These are phyloP conservation scores for Phytophthora cryptogea DNA, from an alignment of 352 stramenopile genomes.

Conservation along the genomic window DNA sequence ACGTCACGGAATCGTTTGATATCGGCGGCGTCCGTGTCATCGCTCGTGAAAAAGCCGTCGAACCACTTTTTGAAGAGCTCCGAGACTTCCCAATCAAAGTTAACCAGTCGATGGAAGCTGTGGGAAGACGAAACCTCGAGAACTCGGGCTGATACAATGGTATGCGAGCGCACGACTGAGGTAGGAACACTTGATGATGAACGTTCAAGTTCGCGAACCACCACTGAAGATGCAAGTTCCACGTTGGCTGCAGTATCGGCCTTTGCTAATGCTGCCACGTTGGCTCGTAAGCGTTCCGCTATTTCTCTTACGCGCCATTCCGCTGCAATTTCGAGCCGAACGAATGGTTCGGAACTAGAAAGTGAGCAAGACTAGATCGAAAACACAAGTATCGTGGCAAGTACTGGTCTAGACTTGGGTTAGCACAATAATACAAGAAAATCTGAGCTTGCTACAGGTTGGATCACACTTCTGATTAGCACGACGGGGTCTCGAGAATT, in stretches of 20 bases:
- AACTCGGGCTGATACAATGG: conserved; percentile 23
- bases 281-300: conserved; percentile 59
- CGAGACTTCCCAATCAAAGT: conserved; percentile 19
- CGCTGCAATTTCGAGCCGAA: conserved; percentile 28
- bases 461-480: background rate
- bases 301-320: conserved; percentile 56
- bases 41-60: conserved; percentile 22
- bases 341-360: conserved; percentile 21
- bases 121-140: conserved; percentile 18
- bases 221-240: conserved; percentile 20
- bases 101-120: conserved; percentile 33
- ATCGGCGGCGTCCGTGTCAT: conserved; percentile 25
- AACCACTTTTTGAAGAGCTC: background rate
- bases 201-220: background rate
- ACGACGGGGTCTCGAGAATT: conserved; percentile 7
- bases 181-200: background rate
- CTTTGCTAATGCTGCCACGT: conserved; percentile 50
- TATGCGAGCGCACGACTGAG: conserved; percentile 18
- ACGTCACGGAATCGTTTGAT: conserved; percentile 19
- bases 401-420: background rate
- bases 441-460: background rate
- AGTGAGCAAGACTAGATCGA: conserved; percentile 9
- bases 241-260: conserved; percentile 56
- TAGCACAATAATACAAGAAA: background rate
- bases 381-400: background rate